Base-by-base conservation (phyloP, 2,329 filamentous ascomycete species). In the Xylaria sp. region DNA sequence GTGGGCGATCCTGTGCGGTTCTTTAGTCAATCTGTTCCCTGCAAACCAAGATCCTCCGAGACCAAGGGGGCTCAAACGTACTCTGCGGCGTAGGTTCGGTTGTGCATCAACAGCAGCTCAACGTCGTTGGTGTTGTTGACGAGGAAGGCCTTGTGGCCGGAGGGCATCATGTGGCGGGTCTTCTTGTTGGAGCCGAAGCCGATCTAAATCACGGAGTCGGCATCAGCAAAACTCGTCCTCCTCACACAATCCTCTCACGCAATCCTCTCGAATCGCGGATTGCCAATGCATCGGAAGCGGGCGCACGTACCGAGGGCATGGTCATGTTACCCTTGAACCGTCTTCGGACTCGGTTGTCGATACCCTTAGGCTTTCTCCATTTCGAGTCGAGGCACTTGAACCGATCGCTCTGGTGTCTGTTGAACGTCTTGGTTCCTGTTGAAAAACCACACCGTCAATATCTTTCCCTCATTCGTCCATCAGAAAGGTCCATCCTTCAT, bases 281-380 rank as follows among this genome's bases (percentile, higher is more conserved):
- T 44, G 37, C 34, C 22, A 20, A 49, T 26, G 29, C 7, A 34
- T 38, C 43, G 24, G 19, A 37, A 48, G 34, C 41, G 22, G 50
- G 53, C 20, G 39, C 39, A 65, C 91, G 76, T 92, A 97, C 93
- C 85, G 92, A 96, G 81, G 94, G 94, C 93, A 99, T 97, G 74
- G 87, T 86, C 79, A 89, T 89, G 82, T 90, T 91, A 74, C 94
- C 91, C 82, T 91, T 92, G 86, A 99, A 99, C 69, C 94, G 91
- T 85, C 94, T 88, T 77, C 94, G 90, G 76, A 99, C 93, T 74
- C 90, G 84, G 85, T 92, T 96, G 83, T 99, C 94, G 80, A 99
- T 99, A 91, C 94, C 94, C 91, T 99, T 99, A 70, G 94, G 94
- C 87, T 97, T 99, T 82, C 94, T 90, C 94, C 94, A 99, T 47